Conservation (phyloP, 805 yeast species). For the Kregervanrija pseudodelftensis region DNA sequence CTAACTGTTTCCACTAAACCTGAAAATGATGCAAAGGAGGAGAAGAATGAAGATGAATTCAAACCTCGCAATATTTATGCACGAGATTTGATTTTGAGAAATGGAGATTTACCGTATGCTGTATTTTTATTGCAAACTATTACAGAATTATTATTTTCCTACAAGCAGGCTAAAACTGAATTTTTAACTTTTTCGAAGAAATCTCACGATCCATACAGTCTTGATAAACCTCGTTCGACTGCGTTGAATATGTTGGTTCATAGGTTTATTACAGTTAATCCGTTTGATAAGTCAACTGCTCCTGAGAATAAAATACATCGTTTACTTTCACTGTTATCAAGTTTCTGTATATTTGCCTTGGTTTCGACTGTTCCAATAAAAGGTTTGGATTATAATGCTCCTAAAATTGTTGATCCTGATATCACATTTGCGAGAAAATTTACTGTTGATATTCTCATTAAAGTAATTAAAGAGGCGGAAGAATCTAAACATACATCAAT, state of each 20-base stretch:
- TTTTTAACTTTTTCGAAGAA: slow-evolving; percentile 72
- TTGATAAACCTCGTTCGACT: slow-evolving; percentile 64
- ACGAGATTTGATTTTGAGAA: slow-evolving; percentile 32
- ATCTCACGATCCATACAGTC: slow-evolving; percentile 23
- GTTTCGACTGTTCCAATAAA: slow-evolving; percentile 51
- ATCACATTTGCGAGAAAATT: slow-evolving; percentile 68
- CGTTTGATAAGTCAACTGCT: slow-evolving; percentile 28
- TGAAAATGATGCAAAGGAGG: slow-evolving; percentile 18
- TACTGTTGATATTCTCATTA: slow-evolving; percentile 60
- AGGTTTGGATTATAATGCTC: slow-evolving; percentile 37
- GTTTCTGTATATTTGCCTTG: slow-evolving; percentile 53
- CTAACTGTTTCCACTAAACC: slow-evolving; percentile 13
- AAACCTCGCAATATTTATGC: slow-evolving; percentile 11
- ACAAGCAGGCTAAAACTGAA: slow-evolving; percentile 74
- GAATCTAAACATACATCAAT: slow-evolving; percentile 30
- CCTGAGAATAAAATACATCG: slow-evolving; percentile 41
- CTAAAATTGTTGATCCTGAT: slow-evolving; percentile 55
- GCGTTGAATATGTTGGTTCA: slow-evolving; percentile 72
- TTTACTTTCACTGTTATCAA: slow-evolving; percentile 55
- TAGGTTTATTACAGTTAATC: slow-evolving; percentile 58
- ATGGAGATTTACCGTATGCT: slow-evolving; percentile 55
- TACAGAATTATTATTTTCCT: slow-evolving; percentile 69
- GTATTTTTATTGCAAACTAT: slow-evolving; percentile 61
- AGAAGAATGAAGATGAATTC: slow-evolving; percentile 10
- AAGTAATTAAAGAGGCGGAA: slow-evolving; percentile 49